phyloP scores from a whole-genome alignment of 768 basidiomycete species.

The Pulveroboletus ravenelii region DNA sequence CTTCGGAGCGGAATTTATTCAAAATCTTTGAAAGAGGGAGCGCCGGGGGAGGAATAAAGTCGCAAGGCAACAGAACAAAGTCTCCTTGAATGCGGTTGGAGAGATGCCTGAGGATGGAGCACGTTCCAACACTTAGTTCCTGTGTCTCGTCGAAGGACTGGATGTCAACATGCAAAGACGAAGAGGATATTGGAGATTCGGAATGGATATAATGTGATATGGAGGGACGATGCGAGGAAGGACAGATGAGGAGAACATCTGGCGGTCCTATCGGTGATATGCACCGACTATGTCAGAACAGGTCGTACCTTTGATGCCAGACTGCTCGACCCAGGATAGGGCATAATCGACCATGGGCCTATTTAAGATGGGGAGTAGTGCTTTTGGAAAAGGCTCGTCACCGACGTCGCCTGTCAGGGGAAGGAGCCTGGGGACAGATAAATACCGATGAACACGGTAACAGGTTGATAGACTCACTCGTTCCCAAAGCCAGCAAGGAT shows the following conservation, averaged over 20 bases:
- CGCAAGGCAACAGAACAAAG: constrained; percentile 87
- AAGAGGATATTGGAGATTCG: constrained; percentile 54
- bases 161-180: constrained; percentile 68
- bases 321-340: constrained; percentile 81
- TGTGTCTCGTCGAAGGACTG: constrained; percentile 76
- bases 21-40: constrained; percentile 68
- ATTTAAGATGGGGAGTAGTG: constrained; percentile 83
- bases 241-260: constrained; percentile 89
- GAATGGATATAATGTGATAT: constrained; percentile 86
- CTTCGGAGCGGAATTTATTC: constrained; percentile 77
- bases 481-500: constrained; percentile 91
- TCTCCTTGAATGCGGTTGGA: constrained; percentile 72
- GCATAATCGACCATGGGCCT: constrained; percentile 82
- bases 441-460: not conserved
- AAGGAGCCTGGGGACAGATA: constrained; percentile 47
- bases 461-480: constrained; percentile 47
- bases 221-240: constrained; percentile 64
- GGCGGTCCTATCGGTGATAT: constrained; percentile 7
- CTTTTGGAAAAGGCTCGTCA: constrained; percentile 80
- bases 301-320: constrained; percentile 71
- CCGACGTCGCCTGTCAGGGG: constrained; percentile 77
- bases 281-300: not conserved
- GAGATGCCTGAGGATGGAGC: constrained; percentile 72
- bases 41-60: constrained; percentile 75
- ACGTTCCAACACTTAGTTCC: constrained; percentile 64